Base-by-base conservation (phyloP, 306 rosid species). In the Rubus idaeus region DNA sequence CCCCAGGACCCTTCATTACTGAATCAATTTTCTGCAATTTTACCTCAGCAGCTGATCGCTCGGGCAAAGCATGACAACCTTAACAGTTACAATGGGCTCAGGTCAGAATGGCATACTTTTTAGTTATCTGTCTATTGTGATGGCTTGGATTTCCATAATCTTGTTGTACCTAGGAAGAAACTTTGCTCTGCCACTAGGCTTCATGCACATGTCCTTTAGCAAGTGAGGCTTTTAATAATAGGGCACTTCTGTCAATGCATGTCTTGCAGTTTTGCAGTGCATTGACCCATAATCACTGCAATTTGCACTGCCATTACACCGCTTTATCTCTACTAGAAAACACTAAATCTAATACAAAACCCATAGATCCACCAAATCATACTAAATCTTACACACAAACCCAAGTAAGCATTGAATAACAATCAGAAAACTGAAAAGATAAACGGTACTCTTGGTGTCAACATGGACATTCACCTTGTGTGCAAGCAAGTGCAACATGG, bases 41-140 rank as follows among this genome's bases (percentile, higher is more conserved):
- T 90, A 44, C 98, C 97, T 35, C 86, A 74, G 70, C 75, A 80
- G 46, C 66, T 92, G 76, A 58, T 87, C 80, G 70, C 89, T 74
- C 83, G 85, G 75, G 82, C 92, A 79, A 88, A 84, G 80, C 87
- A 83, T 71, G 75, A 78, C 62, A 79, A 71, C 78, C 51, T 75
- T 70, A 79, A 75, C 46, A 81, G 81, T 77, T 76, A 83, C 79
- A 66, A 49, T 69, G 6, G 39, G 44, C 80, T 88, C 60, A 90
- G 96, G 98, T 94, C 82, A 90, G 91, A 65, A 26, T 37, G n/a
- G n/a, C 47, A 45, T 18, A 18, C 47, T 52, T 6, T 51, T 35
- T 41, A 55, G 0, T 63, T 37, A 13, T 49, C 12, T 35, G 39
- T 63, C 46, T 51, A 52, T 11, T 49, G 10, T 46, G 21, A 64